Conservation (phyloP, 73 alveolate species). For the Paramecium caudatum region DNA sequence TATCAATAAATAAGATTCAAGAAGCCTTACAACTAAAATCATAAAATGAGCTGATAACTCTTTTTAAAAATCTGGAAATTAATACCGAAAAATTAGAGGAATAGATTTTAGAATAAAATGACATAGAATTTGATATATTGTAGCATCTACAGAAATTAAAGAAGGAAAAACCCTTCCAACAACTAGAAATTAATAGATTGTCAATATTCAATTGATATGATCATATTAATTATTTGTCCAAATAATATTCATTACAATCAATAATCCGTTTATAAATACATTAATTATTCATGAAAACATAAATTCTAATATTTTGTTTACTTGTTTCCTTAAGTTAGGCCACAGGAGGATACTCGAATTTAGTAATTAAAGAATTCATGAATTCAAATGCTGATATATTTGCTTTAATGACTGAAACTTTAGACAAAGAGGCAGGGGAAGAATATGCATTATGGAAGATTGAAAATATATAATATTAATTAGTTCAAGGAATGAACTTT, state of each 20-base stretch:
- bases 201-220: neutral
- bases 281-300: too few species aligned
- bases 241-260: neutral
- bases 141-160: neutral
- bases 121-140: neutral
- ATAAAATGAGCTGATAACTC: neutral
- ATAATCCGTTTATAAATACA: slow-evolving; percentile 33
- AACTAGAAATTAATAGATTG: neutral
- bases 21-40: neutral
- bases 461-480: neutral
- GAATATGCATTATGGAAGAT: slow-evolving; percentile 9
- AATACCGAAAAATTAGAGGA: neutral
- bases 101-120: neutral
- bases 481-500: slow-evolving; percentile 16
- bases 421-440: slow-evolving; percentile 16
- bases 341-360: neutral
- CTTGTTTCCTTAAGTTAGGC: too few species aligned
- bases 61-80: neutral
- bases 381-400: neutral
- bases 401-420: neutral
- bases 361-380: slow-evolving; percentile 20
- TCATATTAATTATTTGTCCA: slow-evolving; percentile 13
- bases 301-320: too few species aligned
- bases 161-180: neutral
- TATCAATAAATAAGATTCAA: neutral